Percentiles rank a stretch among this genome's conserved stretches.
Conservation (phyloP, 495 filamentous ascomycete genomes). For the Annulohypoxylon moriforme region DNA sequence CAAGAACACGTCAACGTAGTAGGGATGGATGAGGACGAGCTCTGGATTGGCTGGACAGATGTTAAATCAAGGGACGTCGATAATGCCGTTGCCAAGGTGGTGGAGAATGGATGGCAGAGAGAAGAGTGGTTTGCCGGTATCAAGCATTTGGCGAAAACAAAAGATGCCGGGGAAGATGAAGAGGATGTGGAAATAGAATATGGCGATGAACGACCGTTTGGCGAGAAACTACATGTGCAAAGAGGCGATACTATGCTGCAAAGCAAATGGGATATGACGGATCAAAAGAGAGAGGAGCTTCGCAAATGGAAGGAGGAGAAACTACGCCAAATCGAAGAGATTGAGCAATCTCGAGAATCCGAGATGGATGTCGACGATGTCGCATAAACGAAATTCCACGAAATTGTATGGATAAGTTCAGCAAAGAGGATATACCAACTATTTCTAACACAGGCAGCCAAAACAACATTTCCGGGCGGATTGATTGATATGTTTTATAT, state of each 20-base stretch:
- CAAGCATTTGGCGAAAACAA: conserved; percentile 51
- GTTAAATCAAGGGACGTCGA: conserved; percentile 66
- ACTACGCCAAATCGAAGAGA: conserved; percentile 64
- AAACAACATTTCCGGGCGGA: background rate
- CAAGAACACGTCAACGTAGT: conserved; percentile 46
- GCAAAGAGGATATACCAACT: background rate
- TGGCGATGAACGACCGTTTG: conserved; percentile 45
- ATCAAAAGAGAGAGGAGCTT: conserved; percentile 74
- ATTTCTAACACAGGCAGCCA: background rate
- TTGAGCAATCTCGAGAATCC: conserved; percentile 51
- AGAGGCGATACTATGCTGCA: conserved; percentile 85
- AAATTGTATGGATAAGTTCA: background rate
- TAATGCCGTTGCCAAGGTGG: conserved; percentile 67
- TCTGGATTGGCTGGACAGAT: conserved; percentile 61
- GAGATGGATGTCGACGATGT: conserved; percentile 46
- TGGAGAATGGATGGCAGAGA: conserved; percentile 69
- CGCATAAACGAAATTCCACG: conserved; percentile 4
- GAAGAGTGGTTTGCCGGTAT: conserved; percentile 73
- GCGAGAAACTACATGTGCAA: conserved; percentile 49
- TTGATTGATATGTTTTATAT: background rate
- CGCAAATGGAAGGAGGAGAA: conserved; percentile 77
- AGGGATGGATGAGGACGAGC: conserved; percentile 52
- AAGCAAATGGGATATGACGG: conserved; percentile 80
- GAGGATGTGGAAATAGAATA: conserved; percentile 45
- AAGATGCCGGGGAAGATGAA: conserved; percentile 19